phyloP scores from a whole-genome alignment of 2,329 filamentous ascomycete species.

The Gyromitra esculenta region DNA sequence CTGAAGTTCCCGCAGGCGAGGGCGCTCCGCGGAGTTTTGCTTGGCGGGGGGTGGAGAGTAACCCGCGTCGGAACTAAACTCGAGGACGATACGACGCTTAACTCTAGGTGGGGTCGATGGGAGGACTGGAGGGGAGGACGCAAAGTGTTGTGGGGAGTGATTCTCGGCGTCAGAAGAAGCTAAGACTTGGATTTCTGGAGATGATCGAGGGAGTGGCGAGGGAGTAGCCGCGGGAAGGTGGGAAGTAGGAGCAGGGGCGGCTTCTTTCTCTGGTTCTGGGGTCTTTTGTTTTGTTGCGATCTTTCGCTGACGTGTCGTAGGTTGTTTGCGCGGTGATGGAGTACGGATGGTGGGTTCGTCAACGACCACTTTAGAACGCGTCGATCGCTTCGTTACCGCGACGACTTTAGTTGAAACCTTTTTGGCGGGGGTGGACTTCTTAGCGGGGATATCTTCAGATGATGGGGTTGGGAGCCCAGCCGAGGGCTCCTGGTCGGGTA shows the following conservation, averaged over 20 bases:
- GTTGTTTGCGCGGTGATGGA: constrained; percentile 22
- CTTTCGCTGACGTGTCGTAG: constrained; percentile 19
- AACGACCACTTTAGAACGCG: constrained; percentile 26
- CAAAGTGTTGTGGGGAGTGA: constrained; percentile 34
- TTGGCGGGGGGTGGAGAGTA: constrained; percentile 48
- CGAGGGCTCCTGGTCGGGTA: not conserved
- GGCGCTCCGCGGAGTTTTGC: constrained; percentile 46
- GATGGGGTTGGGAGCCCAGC: constrained; percentile 6
- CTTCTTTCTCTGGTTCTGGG: constrained; percentile 12
- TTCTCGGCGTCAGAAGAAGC: constrained; percentile 54
- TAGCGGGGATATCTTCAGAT: constrained; percentile 4
- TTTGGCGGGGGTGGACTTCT: constrained; percentile 9
- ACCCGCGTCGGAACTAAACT: constrained; percentile 48
- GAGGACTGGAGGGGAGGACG: constrained; percentile 41
- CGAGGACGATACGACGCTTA: constrained; percentile 40
- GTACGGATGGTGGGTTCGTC: not conserved
- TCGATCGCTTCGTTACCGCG: constrained; percentile 28
- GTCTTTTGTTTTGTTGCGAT: constrained; percentile 2
- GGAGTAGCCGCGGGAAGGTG: not conserved
- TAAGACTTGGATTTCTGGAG: constrained; percentile 43
- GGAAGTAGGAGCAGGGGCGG: not conserved
- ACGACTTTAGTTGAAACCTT: not conserved
- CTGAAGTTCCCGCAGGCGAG: constrained; percentile 49
- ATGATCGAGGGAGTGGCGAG: constrained; percentile 7
- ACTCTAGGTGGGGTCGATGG: constrained; percentile 29